Percentiles rank a stretch among this genome's conserved stretches.
Conservation (phyloP, 208 protist species). For the Crithidia acanthocephali region DNA sequence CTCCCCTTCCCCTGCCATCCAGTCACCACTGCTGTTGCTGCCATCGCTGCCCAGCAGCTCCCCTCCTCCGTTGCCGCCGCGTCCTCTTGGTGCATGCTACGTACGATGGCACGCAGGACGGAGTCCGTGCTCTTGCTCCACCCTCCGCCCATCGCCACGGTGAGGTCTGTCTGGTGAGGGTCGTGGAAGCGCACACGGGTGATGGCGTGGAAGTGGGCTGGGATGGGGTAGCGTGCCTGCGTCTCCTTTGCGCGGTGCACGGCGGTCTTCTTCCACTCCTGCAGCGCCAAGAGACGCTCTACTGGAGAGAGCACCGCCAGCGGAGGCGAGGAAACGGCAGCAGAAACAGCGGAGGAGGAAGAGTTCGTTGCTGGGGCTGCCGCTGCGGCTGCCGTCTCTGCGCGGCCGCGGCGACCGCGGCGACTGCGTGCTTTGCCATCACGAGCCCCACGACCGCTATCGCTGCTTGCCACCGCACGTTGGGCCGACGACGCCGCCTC, state of each 20-base stretch:
- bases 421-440: slow-evolving; percentile 18
- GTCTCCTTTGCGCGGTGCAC: slow-evolving; percentile 37
- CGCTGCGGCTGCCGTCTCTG: neutral
- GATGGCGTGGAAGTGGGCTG: slow-evolving; percentile 71
- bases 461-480: neutral
- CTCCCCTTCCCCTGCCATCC: slow-evolving; percentile 10
- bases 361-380: neutral
- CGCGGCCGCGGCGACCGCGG: slow-evolving; percentile 19
- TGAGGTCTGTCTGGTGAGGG: slow-evolving; percentile 52
- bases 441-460: neutral
- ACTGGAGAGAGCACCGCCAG: slow-evolving; percentile 35
- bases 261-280: slow-evolving; percentile 64
- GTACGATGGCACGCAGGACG: slow-evolving; percentile 53
- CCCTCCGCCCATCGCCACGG: slow-evolving; percentile 60
- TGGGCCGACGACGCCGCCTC: neutral
- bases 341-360: neutral
- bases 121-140: slow-evolving; percentile 56
- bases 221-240: slow-evolving; percentile 49
- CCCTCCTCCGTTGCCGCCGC: slow-evolving; percentile 3
- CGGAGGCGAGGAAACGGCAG: neutral
- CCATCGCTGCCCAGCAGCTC: neutral
- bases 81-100: slow-evolving; percentile 33
- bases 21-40: slow-evolving; percentile 1
- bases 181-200: slow-evolving; percentile 76
- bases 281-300: slow-evolving; percentile 63